These are phyloP conservation scores for Ustanciosporium gigantosporum DNA, from an alignment of 1,284 basidiomycete species.

Conservation along the genomic window DNA sequence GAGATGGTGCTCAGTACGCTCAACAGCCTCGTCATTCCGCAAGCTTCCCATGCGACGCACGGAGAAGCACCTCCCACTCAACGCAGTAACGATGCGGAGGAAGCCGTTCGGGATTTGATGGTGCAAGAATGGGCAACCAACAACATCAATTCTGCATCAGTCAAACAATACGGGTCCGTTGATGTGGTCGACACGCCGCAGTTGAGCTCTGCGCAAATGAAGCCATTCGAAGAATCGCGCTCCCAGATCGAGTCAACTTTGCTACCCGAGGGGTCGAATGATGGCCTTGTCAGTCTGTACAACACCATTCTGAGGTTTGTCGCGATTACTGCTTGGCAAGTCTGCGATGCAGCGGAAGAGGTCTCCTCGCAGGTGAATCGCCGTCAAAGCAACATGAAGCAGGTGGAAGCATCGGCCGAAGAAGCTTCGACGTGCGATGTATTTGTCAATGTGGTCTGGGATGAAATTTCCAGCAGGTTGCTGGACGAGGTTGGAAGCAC, in stretches of 20 bases:
- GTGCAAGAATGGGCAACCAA: slow-evolving; percentile 21
- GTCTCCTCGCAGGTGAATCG: not conserved
- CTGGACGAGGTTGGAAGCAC: slow-evolving; percentile 74
- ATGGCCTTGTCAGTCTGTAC: slow-evolving; percentile 70
- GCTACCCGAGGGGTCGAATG: not conserved
- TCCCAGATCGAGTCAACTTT: not conserved
- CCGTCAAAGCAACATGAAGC: not conserved
- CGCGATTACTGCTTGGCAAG: slow-evolving; percentile 71
- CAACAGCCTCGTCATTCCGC: slow-evolving; percentile 5
- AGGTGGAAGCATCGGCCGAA: not conserved
- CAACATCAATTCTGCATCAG: slow-evolving; percentile 3
- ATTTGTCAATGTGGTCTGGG: slow-evolving; percentile 76
- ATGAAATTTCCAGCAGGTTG: slow-evolving; percentile 75
- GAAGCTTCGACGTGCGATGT: slow-evolving; percentile 24
- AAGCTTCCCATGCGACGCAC: not conserved
- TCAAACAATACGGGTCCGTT: not conserved
- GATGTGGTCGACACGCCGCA: not conserved
- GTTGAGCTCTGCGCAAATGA: not conserved
- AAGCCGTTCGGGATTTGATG: slow-evolving; percentile 30
- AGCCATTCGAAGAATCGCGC: not conserved
- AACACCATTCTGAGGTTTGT: slow-evolving; percentile 77
- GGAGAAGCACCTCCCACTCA: not conserved
- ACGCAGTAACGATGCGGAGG: slow-evolving; percentile 31
- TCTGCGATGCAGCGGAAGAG: slow-evolving; percentile 76
- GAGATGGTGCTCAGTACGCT: slow-evolving; percentile 29